Evolutionary conservation across 805 yeast genomes (phyloP), one percentile per base, ranked within the genome.

Genomic region (Candida corydali): DNA sequence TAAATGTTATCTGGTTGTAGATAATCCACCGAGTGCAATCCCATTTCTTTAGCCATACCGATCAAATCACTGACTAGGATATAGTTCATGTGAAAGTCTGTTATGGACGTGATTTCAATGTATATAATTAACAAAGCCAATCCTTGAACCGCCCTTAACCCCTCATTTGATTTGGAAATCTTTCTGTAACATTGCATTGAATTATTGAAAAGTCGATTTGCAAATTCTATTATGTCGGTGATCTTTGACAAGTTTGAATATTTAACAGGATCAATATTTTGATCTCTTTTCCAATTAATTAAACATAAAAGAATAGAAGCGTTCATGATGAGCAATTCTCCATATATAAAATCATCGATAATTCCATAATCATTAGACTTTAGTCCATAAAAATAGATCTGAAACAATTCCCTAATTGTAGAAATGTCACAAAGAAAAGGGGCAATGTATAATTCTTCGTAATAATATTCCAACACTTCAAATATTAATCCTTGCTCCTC

Each of bases 111-210:
- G 3, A 41, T 41, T 37, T 50, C 63, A 25, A 66, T 57, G 43
- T 63, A 73, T 2, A 55, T 29, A 1, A 69, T 53, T 37, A 80
- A 50, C 14, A 80, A 46, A 11, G 79, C 43, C 2, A 78, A 52
- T 0, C 75, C 80, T 48, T 69, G 77, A 4, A 78, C 50, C 2
- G 78, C 65, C 18, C 53, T 55, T 0, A 73, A 29, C 7, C 80
- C 80, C 42, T 73, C 80, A 42, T 70, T 69, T 18, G 63, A 46
- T 2, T 71, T 51, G 3, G 71, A 54, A 5, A 76, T 55, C 36
- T 72, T 65, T 41, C 75, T 78, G 45, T 69, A 80, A 50, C 74
- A 80, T 45, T 57, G 69, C 17, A 78, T 46, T 1, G 79, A 55
- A 29, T 49, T 48, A 34, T 49, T 41, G 25, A 57, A 49, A 16